Base-by-base conservation (phyloP, 495 filamentous ascomycete species). In the Podospora appendiculata region DNA sequence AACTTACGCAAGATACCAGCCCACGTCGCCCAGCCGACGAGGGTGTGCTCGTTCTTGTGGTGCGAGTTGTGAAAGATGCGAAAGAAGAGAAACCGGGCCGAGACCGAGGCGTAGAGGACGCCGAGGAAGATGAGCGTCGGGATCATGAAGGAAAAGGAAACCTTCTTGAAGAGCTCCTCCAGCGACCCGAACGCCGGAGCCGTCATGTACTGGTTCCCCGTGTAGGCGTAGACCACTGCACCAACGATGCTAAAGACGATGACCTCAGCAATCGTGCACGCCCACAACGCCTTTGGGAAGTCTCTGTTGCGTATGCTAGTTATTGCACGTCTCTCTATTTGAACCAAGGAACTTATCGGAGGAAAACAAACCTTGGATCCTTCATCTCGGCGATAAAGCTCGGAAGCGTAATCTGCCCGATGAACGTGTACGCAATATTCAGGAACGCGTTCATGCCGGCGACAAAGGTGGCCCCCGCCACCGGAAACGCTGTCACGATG, bases 361-460 rank as follows among this genome's bases (percentile, higher is more conserved):
- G n/a, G n/a, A 17, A 40, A 12, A 11, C 55, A 25, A 32, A 65
- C 62, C 51, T 61, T 0, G 89, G 89, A 36, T 93, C 79, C 62
- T 81, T 83, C 89, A 95, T 95, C 64, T 95, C 89, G 5, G 89
- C 89, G 56, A 95, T 95, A 73, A 95, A 95, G 59, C 83, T 88
- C 3, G 89, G 89, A 19, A 95, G 74, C 0, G 89, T 95, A 65
- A 95, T 95, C 64, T 95, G 89, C 4, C 89, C 89, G 56, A 95
- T 93, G 68, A 95, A 93, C 7, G 89, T 95, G 67, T 93, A 95
- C 67, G 80, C 82, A 61, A 95, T 94, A 66, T 95, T 95, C 57
- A 94, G 70, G 70, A 93, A 93, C 2, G 89, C 89, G 45, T 79
- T 88, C 69, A 92, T 79, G 8, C 85, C 89, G 6, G 73, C 70